phyloP scores from a whole-genome alignment of 1,284 basidiomycete species.

The Earliella scabrosa region DNA sequence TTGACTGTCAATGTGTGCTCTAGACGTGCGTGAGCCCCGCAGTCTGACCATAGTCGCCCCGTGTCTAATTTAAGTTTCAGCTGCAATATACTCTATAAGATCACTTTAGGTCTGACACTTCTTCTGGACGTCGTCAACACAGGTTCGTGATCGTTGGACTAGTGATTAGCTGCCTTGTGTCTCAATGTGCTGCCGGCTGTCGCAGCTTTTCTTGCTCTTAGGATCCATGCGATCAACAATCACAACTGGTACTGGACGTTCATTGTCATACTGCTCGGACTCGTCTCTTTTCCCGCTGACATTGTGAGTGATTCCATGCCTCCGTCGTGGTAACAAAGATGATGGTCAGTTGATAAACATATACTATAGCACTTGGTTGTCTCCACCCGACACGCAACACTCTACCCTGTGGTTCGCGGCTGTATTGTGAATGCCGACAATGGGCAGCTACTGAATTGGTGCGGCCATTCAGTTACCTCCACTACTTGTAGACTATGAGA shows the following conservation, averaged over 20 bases:
- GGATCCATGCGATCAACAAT: slow-evolving; percentile 20
- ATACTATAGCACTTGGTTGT: neutral
- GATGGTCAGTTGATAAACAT: neutral
- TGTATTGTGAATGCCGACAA: neutral
- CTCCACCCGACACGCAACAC: neutral
- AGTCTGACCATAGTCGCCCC: no score
- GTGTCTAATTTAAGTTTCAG: no score
- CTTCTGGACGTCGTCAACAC: neutral
- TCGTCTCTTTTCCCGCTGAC: neutral
- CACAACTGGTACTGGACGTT: slow-evolving; percentile 9
- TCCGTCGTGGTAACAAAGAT: no score
- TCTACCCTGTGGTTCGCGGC: no score
- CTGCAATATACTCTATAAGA: no score
- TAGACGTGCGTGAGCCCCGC: no score
- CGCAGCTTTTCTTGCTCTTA: slow-evolving; percentile 12
- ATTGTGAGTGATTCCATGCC: no score
- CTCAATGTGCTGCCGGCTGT: no score
- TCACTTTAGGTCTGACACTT: no score
- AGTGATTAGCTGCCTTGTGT: neutral
- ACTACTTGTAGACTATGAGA: no score
- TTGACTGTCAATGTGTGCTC: no score
- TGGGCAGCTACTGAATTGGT: neutral
- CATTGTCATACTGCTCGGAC: slow-evolving; percentile 2
- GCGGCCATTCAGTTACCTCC: neutral
- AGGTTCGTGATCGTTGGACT: neutral